These are phyloP conservation scores for Neopestalotiopsis sp. DNA, from an alignment of 2,329 filamentous ascomycete genomes.

Conservation along the genomic window DNA sequence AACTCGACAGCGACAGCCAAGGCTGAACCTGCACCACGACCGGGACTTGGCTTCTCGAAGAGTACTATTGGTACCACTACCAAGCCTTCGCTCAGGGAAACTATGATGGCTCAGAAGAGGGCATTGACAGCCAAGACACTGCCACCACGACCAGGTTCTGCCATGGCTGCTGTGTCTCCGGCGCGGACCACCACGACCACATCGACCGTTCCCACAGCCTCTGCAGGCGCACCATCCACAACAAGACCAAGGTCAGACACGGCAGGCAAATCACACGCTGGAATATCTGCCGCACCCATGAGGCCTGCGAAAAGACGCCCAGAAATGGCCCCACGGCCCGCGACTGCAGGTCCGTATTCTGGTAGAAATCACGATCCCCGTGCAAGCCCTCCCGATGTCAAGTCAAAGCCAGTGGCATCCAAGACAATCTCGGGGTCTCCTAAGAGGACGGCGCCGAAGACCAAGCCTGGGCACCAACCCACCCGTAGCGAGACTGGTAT, in stretches of 20 bases:
- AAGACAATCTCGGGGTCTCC: constrained; percentile 60
- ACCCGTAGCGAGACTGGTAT: constrained; percentile 58
- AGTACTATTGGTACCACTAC: constrained; percentile 59
- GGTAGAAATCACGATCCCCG: constrained; percentile 58
- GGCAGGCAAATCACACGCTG: constrained; percentile 54
- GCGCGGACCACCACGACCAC: constrained; percentile 47
- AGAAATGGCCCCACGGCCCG: constrained; percentile 63
- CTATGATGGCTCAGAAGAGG: constrained; percentile 83
- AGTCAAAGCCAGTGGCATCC: constrained; percentile 53
- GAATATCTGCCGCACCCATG: constrained; percentile 69
- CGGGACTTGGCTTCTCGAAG: constrained; percentile 66
- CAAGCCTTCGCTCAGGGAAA: constrained; percentile 77
- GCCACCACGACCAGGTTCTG: constrained; percentile 64
- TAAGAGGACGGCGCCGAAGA: constrained; percentile 52
- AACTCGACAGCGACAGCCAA: constrained; percentile 68
- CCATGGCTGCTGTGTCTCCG: constrained; percentile 67
- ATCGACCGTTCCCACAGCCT: constrained; percentile 40
- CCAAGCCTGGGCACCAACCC: constrained; percentile 53
- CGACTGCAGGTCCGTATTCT: constrained; percentile 71
- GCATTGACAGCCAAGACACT: constrained; percentile 56
- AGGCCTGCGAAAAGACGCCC: constrained; percentile 63
- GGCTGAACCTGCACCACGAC: constrained; percentile 52
- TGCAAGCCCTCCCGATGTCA: constrained; percentile 52
- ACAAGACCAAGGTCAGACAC: constrained; percentile 48
- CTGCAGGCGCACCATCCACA: constrained; percentile 40